Base-by-base conservation (phyloP, 2,329 filamentous ascomycete genomes). In the Phoma herbarum region DNA sequence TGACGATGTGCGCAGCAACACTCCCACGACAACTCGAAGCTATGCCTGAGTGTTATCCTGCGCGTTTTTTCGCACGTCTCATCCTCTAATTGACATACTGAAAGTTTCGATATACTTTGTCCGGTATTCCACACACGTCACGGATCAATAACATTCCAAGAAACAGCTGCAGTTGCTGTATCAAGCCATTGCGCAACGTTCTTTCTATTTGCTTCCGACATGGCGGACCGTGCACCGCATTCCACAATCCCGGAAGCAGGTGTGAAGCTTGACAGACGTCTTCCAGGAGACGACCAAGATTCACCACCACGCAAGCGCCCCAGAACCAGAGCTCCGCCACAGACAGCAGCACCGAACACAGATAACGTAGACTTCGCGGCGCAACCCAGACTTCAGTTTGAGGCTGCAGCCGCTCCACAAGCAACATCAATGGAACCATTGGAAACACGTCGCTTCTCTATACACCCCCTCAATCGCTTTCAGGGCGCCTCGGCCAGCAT, bases 401-500 rank as follows among this genome's bases (percentile, higher is more conserved):
- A 48, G 16, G 26, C 52, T n/a, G 2, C 54, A 14, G 31, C 23
- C 4, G 9, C 23, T 0, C 45, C 20, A 20, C 29, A 20, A 18
- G 25, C 35, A 28, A 14, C 42, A 42, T 29, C 29, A 2, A 11
- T 22, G 7, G 28, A 23, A 48, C 14, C 37, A n/a, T 35, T 41
- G 3, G 37, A 51, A n/a, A 56, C 63, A 10, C 52, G 68, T 8
- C 64, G 62, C 28, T 76, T 76, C 59, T 59, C 65, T 4, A 68
- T 76, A 37, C 69, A 75, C 33, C 73, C 72, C 1, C 60, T 75
- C n/a, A 52, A 69, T 18, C 74, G 72, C 47, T 76, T 76, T 42
- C 69, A 71, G 39, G 71, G 73, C 37, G 63, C 70, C 18, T 74
- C 73, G 6, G 70, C 73, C 11, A 73, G 66, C 59, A 75, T 77